Percentiles rank a stretch among this genome's conserved stretches.
Evolutionary conservation across 371 early-diverging fungal species (phyloP).

Genomic region (Capillidium heterosporum): DNA sequence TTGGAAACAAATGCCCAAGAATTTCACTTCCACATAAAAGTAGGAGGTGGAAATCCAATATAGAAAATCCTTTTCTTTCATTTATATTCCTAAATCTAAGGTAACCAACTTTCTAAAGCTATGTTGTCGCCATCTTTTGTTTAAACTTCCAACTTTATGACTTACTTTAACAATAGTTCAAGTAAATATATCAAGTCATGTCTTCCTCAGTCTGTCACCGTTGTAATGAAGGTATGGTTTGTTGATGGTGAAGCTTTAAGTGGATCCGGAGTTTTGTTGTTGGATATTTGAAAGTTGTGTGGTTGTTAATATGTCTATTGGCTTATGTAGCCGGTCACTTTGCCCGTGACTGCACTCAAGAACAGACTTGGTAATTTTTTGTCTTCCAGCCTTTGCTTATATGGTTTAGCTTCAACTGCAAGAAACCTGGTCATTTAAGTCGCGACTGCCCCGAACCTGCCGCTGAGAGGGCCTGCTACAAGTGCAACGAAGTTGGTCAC

Average conservation of each 20-base stretch:
- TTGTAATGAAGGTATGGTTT: conserved; percentile 1
- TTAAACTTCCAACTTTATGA: no score
- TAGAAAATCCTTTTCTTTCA: no score
- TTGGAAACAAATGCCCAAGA: no score
- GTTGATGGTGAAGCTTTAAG: neutral
- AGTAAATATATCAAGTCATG: neutral
- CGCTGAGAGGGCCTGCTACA: conserved; percentile 31
- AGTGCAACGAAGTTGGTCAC: conserved; percentile 39
- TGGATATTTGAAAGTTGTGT: neutral
- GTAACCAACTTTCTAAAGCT: no score
- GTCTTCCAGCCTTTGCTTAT: neutral
- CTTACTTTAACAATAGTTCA: no score
- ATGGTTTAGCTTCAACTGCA: conserved; percentile 31
- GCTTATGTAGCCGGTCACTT: conserved; percentile 31
- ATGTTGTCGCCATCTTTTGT: no score
- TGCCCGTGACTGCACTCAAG: conserved; percentile 28
- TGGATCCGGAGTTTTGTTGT: neutral
- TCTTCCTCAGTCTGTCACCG: neutral
- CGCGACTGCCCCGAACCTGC: conserved; percentile 22
- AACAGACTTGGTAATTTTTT: conserved; percentile 1
- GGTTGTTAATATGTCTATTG: neutral
- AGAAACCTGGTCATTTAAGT: conserved; percentile 23
- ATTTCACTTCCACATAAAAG: no score
- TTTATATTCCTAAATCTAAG: no score
- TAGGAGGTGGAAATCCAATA: no score